Evolutionary conservation across 768 basidiomycete species (phyloP), one percentile per base, ranked within the genome.

Genomic region (Tylopilus sp.): DNA sequence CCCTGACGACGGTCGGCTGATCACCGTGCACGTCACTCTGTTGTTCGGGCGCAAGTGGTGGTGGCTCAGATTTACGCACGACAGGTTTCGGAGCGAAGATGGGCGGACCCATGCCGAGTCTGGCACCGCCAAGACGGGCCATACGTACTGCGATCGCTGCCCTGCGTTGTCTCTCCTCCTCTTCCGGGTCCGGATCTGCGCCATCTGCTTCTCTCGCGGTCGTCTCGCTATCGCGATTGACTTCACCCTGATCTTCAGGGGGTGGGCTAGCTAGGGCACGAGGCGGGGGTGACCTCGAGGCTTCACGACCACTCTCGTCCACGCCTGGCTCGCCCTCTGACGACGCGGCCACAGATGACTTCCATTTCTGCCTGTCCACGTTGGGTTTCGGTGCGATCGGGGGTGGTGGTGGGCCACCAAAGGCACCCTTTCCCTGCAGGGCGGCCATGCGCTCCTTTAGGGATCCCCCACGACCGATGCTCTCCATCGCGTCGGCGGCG

Each of bases 381-480:
- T 22, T 63, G 2, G 86, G 79, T 5, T 79, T 69, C 8, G 72
- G 66, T 8, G 81, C 77, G 6, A 79, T 63, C 1, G 73, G 77
- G 1, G 84, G 77, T 15, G 75, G 65, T n/a, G 75, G 65, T 17
- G 68, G 55, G 6, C 67, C 64, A 15, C 89, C 89, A 62, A 95
- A 91, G 10, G 75, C 91, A 15, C 89, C 88, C 40, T 78, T 83
- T 8, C 88, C 91, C 66, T 93, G 89, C 33, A 98, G 72, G 3
- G 93, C 92, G 26, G 93, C 93, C 93, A 98, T 97, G 33, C 95
- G 82, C 52, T 97, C 95, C 72, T 86, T 94, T 58, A 98, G 71
- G 50, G 89, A 91, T 5, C 82, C 86, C 3, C 80, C 86, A 50
- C 82, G 82, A 6, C 79, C 80, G 69, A 95, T 95, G 61, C 86